Conservation (phyloP, 441 rosid genomes). For the Euphorbia corollata region DNA sequence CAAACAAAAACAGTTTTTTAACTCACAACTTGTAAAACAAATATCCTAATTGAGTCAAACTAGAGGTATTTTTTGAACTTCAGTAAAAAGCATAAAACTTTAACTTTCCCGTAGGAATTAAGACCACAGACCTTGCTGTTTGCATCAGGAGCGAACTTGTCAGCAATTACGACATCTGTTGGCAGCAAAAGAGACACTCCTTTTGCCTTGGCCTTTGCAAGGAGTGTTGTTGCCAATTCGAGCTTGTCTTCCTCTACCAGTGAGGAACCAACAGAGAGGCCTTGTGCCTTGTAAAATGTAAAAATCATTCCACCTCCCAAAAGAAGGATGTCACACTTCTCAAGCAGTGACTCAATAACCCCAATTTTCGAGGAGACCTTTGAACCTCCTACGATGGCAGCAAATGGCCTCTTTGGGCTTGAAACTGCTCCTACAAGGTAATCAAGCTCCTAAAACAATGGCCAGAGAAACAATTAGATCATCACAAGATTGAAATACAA, state of each 20-base stretch:
- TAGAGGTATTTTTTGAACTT: conserved; percentile 1
- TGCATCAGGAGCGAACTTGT: conserved; percentile 85
- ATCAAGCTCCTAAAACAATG: conserved; percentile 55
- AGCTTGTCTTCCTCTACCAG: conserved; percentile 90
- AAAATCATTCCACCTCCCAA: conserved; percentile 94
- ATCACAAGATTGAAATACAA: background rate
- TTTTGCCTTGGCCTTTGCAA: conserved; percentile 68
- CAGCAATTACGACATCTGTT: conserved; percentile 67
- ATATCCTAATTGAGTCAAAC: background rate
- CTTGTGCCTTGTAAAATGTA: conserved; percentile 88
- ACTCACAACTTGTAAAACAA: conserved; percentile 6
- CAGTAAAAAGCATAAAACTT: background rate
- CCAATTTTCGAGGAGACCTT: conserved; percentile 90
- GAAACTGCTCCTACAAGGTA: conserved; percentile 90
- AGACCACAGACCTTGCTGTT: conserved; percentile 60
- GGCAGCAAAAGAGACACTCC: conserved; percentile 81
- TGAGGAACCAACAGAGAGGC: conserved; percentile 77
- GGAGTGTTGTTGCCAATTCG: conserved; percentile 66
- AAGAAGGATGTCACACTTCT: conserved; percentile 68
- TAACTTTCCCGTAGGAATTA: background rate
- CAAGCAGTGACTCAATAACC: conserved; percentile 80
- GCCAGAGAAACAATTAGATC: background rate
- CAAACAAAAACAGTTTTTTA: background rate
- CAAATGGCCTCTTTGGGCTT: conserved; percentile 80
- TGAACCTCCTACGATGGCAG: conserved; percentile 89